Evolutionary conservation across 805 yeast genomes (phyloP).

Genomic region (Saturnispora sekii): DNA sequence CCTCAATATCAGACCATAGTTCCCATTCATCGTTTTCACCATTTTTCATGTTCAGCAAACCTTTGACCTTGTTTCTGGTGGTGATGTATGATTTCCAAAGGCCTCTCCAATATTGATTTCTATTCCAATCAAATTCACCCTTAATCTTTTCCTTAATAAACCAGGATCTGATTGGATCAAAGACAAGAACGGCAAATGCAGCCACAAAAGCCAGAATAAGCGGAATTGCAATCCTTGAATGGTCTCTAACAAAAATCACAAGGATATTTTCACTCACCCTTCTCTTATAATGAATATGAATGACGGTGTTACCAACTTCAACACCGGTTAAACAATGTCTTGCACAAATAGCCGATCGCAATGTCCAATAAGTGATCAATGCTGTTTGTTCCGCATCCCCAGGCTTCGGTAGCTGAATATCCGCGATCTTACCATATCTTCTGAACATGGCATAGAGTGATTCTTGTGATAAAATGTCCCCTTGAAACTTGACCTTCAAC

Average conservation of each 20-base stretch:
- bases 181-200: constrained; percentile 70
- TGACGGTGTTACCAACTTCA: constrained; percentile 46
- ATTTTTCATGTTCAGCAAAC: constrained; percentile 15
- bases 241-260: constrained; percentile 53
- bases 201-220: constrained; percentile 69
- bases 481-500: constrained; percentile 64
- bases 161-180: constrained; percentile 87
- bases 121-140: constrained; percentile 39
- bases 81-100: constrained; percentile 25
- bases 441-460: constrained; percentile 68
- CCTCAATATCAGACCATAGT: constrained; percentile 17
- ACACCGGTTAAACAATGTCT: constrained; percentile 86
- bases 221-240: constrained; percentile 79
- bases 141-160: constrained; percentile 67
- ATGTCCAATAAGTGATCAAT: constrained; percentile 42
- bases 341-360: constrained; percentile 72
- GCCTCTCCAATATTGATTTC: constrained; percentile 23
- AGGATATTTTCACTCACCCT: constrained; percentile 43
- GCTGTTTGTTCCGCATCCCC: constrained; percentile 42
- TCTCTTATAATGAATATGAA: constrained; percentile 69
- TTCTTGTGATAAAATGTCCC: constrained; percentile 69
- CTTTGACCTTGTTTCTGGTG: constrained; percentile 22
- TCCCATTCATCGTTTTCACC: constrained; percentile 13
- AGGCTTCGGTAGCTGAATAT: constrained; percentile 51
- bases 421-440: constrained; percentile 76